These are phyloP conservation scores for Colletotrichum noveboracense DNA, from an alignment of 2,329 filamentous ascomycete genomes.

Conservation along the genomic window DNA sequence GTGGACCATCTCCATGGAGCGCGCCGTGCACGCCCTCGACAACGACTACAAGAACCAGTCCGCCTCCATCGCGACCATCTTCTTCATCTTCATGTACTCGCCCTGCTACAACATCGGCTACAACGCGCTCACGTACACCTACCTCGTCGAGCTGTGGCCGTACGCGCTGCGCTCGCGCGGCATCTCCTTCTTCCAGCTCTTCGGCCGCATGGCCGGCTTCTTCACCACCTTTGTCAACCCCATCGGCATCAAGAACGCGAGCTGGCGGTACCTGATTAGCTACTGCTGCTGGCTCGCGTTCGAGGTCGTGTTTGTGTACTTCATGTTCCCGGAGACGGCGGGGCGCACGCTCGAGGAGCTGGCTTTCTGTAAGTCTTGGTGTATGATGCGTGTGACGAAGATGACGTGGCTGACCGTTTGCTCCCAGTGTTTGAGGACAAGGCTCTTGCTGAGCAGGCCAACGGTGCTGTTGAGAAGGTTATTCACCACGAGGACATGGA, in stretches of 20 bases:
- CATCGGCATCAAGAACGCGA: conserved; percentile 17
- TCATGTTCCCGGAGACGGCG: conserved; percentile 80
- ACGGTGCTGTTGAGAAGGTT: conserved; percentile 32
- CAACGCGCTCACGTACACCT: conserved; percentile 66
- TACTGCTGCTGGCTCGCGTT: conserved; percentile 30
- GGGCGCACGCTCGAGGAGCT: conserved; percentile 75
- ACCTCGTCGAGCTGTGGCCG: conserved; percentile 65
- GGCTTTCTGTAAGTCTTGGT: conserved; percentile 21
- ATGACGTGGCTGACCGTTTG: background rate
- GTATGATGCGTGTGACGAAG: accelerated
- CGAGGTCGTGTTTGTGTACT: conserved; percentile 64
- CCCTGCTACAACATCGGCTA: conserved; percentile 65
- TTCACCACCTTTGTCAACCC: conserved; percentile 26
- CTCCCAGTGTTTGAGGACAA: conserved; percentile 35
- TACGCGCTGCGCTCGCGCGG: conserved; percentile 60
- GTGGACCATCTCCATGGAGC: conserved; percentile 54
- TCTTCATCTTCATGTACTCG: conserved; percentile 62
- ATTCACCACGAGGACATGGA: conserved; percentile 26
- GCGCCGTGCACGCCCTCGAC: conserved; percentile 37
- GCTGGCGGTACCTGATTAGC: conserved; percentile 23
- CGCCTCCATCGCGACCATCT: conserved; percentile 47
- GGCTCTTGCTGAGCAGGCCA: conserved; percentile 30
- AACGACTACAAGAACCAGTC: conserved; percentile 30
- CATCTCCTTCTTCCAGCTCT: conserved; percentile 47
- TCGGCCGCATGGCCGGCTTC: conserved; percentile 20